These are phyloP conservation scores for Diaporthe ilicicola DNA, from an alignment of 2,329 filamentous ascomycete genomes.

Conservation along the genomic window DNA sequence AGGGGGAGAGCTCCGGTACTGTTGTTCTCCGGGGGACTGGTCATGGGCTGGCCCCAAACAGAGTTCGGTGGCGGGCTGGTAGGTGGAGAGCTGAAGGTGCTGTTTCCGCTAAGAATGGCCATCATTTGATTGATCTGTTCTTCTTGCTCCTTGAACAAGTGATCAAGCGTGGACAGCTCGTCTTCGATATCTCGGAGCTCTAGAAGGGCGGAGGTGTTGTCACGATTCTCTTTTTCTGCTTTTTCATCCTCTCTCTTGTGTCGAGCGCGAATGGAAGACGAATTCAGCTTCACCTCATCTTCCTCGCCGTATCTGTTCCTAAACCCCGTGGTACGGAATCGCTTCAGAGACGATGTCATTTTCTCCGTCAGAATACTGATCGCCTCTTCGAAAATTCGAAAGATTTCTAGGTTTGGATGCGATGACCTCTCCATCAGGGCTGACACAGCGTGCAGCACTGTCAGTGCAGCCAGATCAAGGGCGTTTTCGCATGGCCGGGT, in stretches of 20 bases:
- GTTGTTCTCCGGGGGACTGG: background rate
- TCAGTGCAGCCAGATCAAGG: slow-evolving; percentile 64
- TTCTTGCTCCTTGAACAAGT: slow-evolving; percentile 24
- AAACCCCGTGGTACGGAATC: slow-evolving; percentile 64
- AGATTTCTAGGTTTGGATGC: slow-evolving; percentile 66
- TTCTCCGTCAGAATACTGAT: slow-evolving; percentile 57
- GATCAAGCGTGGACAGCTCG: slow-evolving; percentile 8
- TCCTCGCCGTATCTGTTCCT: slow-evolving; percentile 52
- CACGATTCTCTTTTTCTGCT: slow-evolving; percentile 23
- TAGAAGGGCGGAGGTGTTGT: slow-evolving; percentile 24
- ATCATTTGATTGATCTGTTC: slow-evolving; percentile 4
- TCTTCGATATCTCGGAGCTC: slow-evolving; percentile 30
- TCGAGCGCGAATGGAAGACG: slow-evolving; percentile 47
- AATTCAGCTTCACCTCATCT: slow-evolving; percentile 50
- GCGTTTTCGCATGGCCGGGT: slow-evolving; percentile 66
- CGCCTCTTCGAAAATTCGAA: slow-evolving; percentile 52
- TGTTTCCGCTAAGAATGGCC: background rate
- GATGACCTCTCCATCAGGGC: slow-evolving; percentile 64
- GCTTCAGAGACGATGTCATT: slow-evolving; percentile 66
- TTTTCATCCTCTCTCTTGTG: slow-evolving; percentile 47
- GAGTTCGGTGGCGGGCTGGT: background rate
- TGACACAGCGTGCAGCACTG: slow-evolving; percentile 65
- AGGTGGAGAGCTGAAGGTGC: background rate
- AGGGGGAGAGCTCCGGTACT: background rate
- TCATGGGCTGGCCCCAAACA: background rate